Evolutionary conservation across 257 asterid genomes (phyloP).

Genomic region (Solanum lignicaule): DNA sequence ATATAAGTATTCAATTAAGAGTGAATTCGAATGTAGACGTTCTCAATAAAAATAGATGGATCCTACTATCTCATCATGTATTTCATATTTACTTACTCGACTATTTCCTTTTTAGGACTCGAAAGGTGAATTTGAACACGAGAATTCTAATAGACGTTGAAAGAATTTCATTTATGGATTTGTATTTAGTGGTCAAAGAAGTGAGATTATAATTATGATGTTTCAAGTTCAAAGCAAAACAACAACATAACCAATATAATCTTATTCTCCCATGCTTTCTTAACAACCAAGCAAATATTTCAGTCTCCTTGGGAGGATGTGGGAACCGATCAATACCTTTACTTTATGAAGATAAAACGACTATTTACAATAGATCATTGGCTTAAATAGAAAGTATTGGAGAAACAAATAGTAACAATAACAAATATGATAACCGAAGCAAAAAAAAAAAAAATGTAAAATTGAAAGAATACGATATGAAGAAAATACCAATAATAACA

Average conservation of each 20-base stretch:
- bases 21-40: not conserved
- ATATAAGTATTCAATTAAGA: too few species aligned
- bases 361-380: too few species aligned
- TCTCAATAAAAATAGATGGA: too few species aligned
- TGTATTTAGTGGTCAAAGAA: not conserved
- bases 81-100: too few species aligned
- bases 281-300: too few species aligned
- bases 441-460: not conserved
- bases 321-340: not conserved
- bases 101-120: not conserved
- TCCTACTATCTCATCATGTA: too few species aligned
- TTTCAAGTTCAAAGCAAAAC: not conserved
- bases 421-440: not conserved
- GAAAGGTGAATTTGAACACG: not conserved
- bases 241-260: not conserved
- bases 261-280: too few species aligned
- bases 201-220: too few species aligned
- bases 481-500: too few species aligned
- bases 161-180: not conserved
- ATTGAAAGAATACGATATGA: not conserved
- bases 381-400: not conserved
- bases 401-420: too few species aligned
- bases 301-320: too few species aligned
- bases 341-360: not conserved
- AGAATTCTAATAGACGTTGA: not conserved